A percentile compares a stretch with the other conserved stretches of the same genome.
These are phyloP conservation scores for Phialophora chinensis DNA, from an alignment of 2,329 filamentous ascomycete genomes.

Conservation along the genomic window DNA sequence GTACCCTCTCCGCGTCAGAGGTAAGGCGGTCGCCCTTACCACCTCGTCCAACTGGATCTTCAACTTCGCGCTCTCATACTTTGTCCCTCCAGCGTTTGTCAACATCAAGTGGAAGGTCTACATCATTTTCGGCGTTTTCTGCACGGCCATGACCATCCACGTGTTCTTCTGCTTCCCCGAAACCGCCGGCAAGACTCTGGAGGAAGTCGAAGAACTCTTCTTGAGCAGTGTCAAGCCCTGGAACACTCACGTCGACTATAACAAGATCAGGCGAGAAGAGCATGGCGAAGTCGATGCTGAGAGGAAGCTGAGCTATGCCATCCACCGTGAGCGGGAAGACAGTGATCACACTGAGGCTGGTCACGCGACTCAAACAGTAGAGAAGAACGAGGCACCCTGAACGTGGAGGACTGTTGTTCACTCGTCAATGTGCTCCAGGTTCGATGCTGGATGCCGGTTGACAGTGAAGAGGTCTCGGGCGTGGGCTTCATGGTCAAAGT, in stretches of 20 bases:
- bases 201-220: conserved; percentile 63
- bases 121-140: conserved; percentile 77
- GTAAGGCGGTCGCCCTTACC: conserved; percentile 66
- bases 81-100: conserved; percentile 64
- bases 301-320: conserved; percentile 28
- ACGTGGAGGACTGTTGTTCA: neutral
- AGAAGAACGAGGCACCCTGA: conserved; percentile 26
- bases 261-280: conserved; percentile 27
- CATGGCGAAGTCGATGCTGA: conserved; percentile 30
- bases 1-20: conserved; percentile 66
- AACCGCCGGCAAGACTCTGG: conserved; percentile 74
- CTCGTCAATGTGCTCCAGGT: neutral
- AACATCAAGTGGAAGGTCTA: conserved; percentile 69
- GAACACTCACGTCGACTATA: conserved; percentile 31
- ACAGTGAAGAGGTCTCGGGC: neutral
- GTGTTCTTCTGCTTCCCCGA: conserved; percentile 72
- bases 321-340: conserved; percentile 22
- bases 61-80: conserved; percentile 64
- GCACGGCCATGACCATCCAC: conserved; percentile 70
- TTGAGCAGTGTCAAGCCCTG: conserved; percentile 26
- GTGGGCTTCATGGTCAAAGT: neutral
- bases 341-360: conserved; percentile 14
- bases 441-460: neutral
- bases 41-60: conserved; percentile 69
- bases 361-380: conserved; percentile 14